Evolutionary conservation across 257 asterid genomes (phyloP), one percentile per base, ranked within the genome.

Genomic region (Capsicum pubescens): DNA sequence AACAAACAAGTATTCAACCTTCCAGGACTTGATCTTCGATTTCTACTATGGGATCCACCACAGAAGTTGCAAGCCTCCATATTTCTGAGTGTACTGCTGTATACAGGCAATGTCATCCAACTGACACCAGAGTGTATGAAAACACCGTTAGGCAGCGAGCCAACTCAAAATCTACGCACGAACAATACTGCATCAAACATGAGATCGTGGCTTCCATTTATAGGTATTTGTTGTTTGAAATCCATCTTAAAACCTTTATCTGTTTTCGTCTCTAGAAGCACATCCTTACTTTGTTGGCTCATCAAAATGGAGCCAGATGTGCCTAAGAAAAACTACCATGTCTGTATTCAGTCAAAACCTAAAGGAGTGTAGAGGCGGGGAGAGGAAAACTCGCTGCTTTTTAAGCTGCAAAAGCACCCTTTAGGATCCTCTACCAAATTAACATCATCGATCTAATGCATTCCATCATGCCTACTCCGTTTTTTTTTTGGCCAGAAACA

Each of bases 81-180:
- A 94, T 89, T 87, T 94, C 95, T 0, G 88, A 55, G 91, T 92
- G 93, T 85, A 90, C 90, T 52, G 87, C 98, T 94, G 92, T 88
- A 90, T 84, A 86, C n/a, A 83, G 77, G 80, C 56, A 83, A 87
- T 69, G 54, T 60, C 93, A 85, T 71, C 97, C 94, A 90, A 94
- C 92, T 84, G 96, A 81, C 90, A 70, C 98, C 98, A 87, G 97
- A 92, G 89, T 94, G 97, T 87, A 92, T 94, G 84, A 93, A 93
- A 70, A 90, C 86, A 9, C 98, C 97, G 84, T 89, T 91, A 17
- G 95, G 98, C 70, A 98, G 98, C 98, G 98, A 94, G 66, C 98
- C 99, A 59, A 91, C 98, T 50, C 99, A 94, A 87, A 92, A 93
- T 90, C 97, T 92, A 69, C 98, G 97, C 98, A 91, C 90, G 90